A percentile compares a stretch with the other conserved stretches of the same genome.
phyloP scores from a whole-genome alignment of 2,329 filamentous ascomycete genomes.

The Pyricularia pennisetigena region DNA sequence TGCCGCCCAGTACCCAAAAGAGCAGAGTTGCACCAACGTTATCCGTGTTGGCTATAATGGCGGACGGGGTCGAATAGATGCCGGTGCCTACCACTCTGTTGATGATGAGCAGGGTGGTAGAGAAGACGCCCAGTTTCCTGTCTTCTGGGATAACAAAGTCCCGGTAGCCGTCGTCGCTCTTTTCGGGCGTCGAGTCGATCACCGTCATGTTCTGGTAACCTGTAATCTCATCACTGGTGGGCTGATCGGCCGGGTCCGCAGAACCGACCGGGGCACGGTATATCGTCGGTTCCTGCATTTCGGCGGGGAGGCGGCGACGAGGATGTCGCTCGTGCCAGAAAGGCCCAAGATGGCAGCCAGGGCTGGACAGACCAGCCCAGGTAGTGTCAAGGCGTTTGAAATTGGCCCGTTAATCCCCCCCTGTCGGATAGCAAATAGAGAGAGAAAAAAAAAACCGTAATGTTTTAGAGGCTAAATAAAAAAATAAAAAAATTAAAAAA shows the following conservation, averaged over 20 bases:
- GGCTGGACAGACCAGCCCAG: neutral
- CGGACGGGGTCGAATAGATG: slow-evolving; percentile 36
- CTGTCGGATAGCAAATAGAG: neutral
- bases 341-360: neutral
- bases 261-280: slow-evolving; percentile 6
- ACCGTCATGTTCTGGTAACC: slow-evolving; percentile 10
- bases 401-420: neutral
- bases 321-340: neutral
- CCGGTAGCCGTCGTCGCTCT: slow-evolving; percentile 1
- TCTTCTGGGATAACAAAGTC: slow-evolving; percentile 10
- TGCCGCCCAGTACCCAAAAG: slow-evolving; percentile 36
- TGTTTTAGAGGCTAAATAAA: neutral
- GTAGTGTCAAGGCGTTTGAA: neutral
- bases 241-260: slow-evolving; percentile 1
- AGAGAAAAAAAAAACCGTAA: too few species aligned
- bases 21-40: slow-evolving; percentile 35
- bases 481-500: neutral
- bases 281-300: slow-evolving; percentile 7
- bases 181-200: slow-evolving; percentile 7
- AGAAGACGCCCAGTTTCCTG: slow-evolving; percentile 19
- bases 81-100: slow-evolving; percentile 38
- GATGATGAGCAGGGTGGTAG: slow-evolving; percentile 31
- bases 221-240: slow-evolving; percentile 3
- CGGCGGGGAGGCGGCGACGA: neutral
- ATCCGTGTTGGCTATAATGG: slow-evolving; percentile 29